A percentile compares a stretch with the other conserved stretches of the same genome.
phyloP scores from a whole-genome alignment of 495 filamentous ascomycete species.

The Daldinia grandis region DNA sequence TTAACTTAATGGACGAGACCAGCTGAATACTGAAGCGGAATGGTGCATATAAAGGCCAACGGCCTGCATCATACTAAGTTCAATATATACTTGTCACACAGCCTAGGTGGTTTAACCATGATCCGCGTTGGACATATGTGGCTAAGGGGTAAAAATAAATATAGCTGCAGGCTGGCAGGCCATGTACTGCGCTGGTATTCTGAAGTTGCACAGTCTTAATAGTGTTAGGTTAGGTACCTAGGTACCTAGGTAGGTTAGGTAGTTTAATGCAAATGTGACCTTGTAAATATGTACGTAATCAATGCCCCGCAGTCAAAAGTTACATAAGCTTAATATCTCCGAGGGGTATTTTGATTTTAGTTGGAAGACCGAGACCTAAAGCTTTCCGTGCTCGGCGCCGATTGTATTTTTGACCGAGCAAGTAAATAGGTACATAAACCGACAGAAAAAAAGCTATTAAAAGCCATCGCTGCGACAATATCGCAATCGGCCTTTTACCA shows the following conservation, averaged over 20 bases:
- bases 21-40: not conserved
- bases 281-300: not conserved
- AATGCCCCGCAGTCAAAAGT: constrained; percentile 7
- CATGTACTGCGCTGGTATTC: no score
- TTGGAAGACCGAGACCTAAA: constrained; percentile 1
- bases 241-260: not conserved
- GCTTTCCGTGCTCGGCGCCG: constrained; percentile 40
- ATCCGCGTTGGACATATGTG: not conserved
- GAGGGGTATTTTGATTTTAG: constrained; percentile 17
- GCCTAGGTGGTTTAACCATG: not conserved
- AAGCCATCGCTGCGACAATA: constrained; percentile 11
- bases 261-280: no score
- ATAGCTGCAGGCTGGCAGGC: no score
- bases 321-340: constrained; percentile 28
- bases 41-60: not conserved
- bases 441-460: constrained; percentile 18
- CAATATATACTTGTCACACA: not conserved
- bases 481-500: constrained; percentile 30
- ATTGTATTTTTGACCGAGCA: constrained; percentile 38
- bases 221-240: no score
- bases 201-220: no score
- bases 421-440: constrained; percentile 27
- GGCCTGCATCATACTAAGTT: not conserved
- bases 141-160: not conserved
- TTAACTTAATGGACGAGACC: not conserved